A percentile compares a stretch with the other conserved stretches of the same genome.
phyloP scores from a whole-genome alignment of 179 eudicot species.

The Silene noctiflora region DNA sequence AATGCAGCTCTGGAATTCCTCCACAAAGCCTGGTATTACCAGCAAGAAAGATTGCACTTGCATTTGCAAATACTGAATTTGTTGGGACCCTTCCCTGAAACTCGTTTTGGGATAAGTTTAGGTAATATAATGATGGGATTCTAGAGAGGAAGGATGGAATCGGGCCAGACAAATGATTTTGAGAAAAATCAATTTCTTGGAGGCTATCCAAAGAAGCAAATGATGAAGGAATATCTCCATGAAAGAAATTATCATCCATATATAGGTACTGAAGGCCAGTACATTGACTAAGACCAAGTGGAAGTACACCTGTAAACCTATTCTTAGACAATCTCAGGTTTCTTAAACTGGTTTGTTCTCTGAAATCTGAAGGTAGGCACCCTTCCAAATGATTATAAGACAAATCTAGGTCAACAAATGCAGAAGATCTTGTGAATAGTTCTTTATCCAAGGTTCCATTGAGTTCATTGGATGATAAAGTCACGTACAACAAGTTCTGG shows the following conservation, averaged over 20 bases:
- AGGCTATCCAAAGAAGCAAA: slow-evolving; percentile 11
- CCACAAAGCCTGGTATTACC: slow-evolving; percentile 26
- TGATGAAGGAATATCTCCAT: slow-evolving; percentile 21
- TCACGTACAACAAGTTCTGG: not conserved
- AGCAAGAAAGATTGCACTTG: not conserved
- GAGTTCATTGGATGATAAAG: slow-evolving; percentile 11
- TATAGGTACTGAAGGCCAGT: not conserved
- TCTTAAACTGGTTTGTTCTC: not conserved
- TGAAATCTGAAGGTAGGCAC: slow-evolving; percentile 9
- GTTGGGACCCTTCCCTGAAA: slow-evolving; percentile 27
- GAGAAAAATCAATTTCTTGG: slow-evolving; percentile 14
- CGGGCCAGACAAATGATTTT: slow-evolving; percentile 15
- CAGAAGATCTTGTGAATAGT: slow-evolving; percentile 7
- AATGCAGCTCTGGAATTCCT: slow-evolving; percentile 22
- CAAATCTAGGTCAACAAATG: slow-evolving; percentile 5
- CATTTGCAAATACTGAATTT: slow-evolving; percentile 15
- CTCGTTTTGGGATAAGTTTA: slow-evolving; percentile 21
- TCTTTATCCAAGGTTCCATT: not conserved
- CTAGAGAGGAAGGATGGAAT: slow-evolving; percentile 18
- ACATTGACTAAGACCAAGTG: slow-evolving; percentile 19
- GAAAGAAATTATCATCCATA: slow-evolving; percentile 18
- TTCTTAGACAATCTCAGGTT: not conserved
- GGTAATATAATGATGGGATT: not conserved
- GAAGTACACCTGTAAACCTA: slow-evolving; percentile 18
- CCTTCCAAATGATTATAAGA: slow-evolving; percentile 14